These are phyloP conservation scores for Cornus suecica DNA, from an alignment of 148 eudicot genomes.

Conservation along the genomic window DNA sequence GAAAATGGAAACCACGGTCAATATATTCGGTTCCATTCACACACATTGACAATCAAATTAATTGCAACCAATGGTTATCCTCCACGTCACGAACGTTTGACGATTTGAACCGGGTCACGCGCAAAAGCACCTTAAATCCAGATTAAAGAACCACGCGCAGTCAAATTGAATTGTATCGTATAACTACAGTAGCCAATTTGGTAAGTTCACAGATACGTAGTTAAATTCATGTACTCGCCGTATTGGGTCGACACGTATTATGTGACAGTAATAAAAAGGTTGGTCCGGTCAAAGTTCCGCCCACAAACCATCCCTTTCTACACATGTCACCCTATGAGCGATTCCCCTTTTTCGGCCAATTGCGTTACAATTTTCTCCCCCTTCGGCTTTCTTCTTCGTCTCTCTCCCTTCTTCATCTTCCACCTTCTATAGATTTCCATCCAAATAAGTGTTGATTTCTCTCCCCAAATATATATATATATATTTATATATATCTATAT, in stretches of 20 bases:
- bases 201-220: too few relatives aligned
- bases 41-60: not conserved
- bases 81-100: not conserved
- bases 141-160: too few relatives aligned
- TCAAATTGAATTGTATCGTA: too few relatives aligned
- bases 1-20: too few relatives aligned
- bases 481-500: not conserved
- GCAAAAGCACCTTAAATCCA: too few relatives aligned
- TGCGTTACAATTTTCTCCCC: conserved; percentile 16
- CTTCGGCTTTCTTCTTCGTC: not conserved
- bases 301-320: not conserved
- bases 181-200: too few relatives aligned
- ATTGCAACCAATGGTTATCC: not conserved
- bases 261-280: not conserved
- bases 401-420: not conserved
- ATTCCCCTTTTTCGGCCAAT: conserved; percentile 11
- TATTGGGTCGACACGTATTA: not conserved
- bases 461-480: too few relatives aligned
- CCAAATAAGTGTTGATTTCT: not conserved
- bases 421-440: not conserved
- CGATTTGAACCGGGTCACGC: not conserved
- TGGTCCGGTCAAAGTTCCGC: not conserved
- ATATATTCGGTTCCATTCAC: not conserved
- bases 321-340: not conserved
- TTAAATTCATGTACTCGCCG: not conserved